Evolutionary conservation across 2,329 filamentous ascomycete species (phyloP).

Genomic region (Lecanicillium sp.): DNA sequence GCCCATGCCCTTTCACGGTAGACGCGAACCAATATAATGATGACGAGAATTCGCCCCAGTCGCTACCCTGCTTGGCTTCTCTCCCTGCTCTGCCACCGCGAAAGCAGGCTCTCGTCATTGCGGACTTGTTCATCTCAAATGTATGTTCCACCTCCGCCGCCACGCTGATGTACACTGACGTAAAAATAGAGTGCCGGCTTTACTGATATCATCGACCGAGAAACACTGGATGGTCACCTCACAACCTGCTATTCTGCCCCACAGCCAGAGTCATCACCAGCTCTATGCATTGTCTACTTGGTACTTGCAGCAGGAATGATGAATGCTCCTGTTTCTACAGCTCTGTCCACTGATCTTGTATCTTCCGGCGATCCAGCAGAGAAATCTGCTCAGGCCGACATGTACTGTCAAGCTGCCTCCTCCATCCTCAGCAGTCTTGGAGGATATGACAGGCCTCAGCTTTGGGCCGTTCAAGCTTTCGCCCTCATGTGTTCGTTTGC

Average conservation of each 20-base stretch:
- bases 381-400: slow-evolving; percentile 37
- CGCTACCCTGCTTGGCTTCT: too few species aligned
- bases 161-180: background rate
- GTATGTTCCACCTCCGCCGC: background rate
- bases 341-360: slow-evolving; percentile 17
- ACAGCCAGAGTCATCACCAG: slow-evolving; percentile 38
- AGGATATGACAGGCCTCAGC: slow-evolving; percentile 53
- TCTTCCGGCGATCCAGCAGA: too few species aligned
- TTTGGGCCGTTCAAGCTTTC: slow-evolving; percentile 58
- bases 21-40: slow-evolving; percentile 39
- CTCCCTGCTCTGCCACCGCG: background rate
- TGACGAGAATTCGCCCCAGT: too few species aligned
- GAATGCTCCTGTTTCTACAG: too few species aligned
- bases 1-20: slow-evolving; percentile 48
- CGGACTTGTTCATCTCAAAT: background rate
- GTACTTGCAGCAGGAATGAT: slow-evolving; percentile 50
- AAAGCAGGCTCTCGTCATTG: slow-evolving; percentile 1
- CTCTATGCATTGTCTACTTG: slow-evolving; percentile 53
- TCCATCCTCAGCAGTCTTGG: slow-evolving; percentile 35
- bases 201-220: slow-evolving; percentile 50
- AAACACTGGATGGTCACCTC: slow-evolving; percentile 39
- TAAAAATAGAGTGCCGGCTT: slow-evolving; percentile 46
- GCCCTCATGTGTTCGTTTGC: slow-evolving; percentile 58
- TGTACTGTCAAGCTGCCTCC: slow-evolving; percentile 55
- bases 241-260: slow-evolving; percentile 48